Evolutionary conservation across 2,329 filamentous ascomycete species (phyloP).

Genomic region (Basipetospora chlamydospora): DNA sequence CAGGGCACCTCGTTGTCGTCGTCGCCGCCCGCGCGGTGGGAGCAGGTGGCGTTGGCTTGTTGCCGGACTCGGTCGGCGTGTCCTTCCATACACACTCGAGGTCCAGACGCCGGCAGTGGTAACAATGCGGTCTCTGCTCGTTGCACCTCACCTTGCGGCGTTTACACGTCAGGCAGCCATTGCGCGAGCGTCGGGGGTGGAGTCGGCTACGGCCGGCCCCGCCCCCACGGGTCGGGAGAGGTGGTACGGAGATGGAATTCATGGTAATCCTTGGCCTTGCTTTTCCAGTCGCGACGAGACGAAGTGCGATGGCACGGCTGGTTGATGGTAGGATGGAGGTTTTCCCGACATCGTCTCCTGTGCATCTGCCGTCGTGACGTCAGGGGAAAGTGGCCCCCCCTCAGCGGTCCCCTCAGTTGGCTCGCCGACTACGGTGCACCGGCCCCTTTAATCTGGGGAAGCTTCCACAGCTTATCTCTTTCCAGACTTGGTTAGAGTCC

Average conservation of each 20-base stretch:
- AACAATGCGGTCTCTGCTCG: conserved; percentile 35
- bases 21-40: no score
- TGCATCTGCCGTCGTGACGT: no score
- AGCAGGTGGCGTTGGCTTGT: no score
- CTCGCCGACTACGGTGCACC: no score
- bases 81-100: conserved; percentile 33
- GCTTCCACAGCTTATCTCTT: no score
- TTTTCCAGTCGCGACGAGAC: not conserved
- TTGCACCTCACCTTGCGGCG: conserved; percentile 40
- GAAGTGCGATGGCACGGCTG: not conserved
- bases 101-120: conserved; percentile 36
- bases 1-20: no score
- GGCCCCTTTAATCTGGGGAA: no score
- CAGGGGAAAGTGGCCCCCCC: no score
- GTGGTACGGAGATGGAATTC: not conserved
- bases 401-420: no score
- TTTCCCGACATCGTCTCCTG: no score
- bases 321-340: not conserved
- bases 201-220: not conserved
- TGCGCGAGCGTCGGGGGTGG: conserved; percentile 15
- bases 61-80: not conserved
- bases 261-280: not conserved
- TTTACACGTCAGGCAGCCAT: conserved; percentile 33
- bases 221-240: not conserved
- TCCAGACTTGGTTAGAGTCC: no score